Conservation (phyloP, 208 protist species). For the Porcisia hertigi region DNA sequence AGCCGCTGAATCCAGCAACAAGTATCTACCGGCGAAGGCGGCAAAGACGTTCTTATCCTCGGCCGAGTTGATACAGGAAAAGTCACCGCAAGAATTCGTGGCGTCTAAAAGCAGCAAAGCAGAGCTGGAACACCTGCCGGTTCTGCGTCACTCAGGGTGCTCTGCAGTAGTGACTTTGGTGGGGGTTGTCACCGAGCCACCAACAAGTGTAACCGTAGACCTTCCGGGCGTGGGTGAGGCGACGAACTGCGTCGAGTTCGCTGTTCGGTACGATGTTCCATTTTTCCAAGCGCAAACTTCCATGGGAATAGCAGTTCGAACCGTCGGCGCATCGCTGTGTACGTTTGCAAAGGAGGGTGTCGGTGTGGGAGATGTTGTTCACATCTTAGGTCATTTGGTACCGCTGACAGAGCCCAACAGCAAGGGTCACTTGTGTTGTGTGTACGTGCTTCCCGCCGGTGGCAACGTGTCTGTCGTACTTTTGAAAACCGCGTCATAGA, state of each 20-base stretch:
- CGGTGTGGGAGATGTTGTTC: slow-evolving; percentile 70
- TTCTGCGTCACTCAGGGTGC: slow-evolving; percentile 43
- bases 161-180: slow-evolving; percentile 72
- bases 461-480: slow-evolving; percentile 81
- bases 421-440: slow-evolving; percentile 20
- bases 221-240: slow-evolving; percentile 21
- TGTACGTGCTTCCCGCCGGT: slow-evolving; percentile 72
- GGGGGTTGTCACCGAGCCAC: slow-evolving; percentile 29
- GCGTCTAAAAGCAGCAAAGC: slow-evolving; percentile 36
- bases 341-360: slow-evolving; percentile 57
- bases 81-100: slow-evolving; percentile 77
- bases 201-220: slow-evolving; percentile 1
- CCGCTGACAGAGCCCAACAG: slow-evolving; percentile 18
- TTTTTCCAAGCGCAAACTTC: slow-evolving; percentile 38
- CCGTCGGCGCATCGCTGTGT: slow-evolving; percentile 56
- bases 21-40: slow-evolving; percentile 49
- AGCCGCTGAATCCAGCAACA: slow-evolving; percentile 21
- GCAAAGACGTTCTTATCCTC: slow-evolving; percentile 59
- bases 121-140: slow-evolving; percentile 41
- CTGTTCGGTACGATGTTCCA: slow-evolving; percentile 62
- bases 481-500: slow-evolving; percentile 3
- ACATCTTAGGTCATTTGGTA: slow-evolving; percentile 80
- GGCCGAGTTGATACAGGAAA: slow-evolving; percentile 70
- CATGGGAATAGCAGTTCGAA: slow-evolving; percentile 50
- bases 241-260: slow-evolving; percentile 45